Conservation (phyloP, 768 basidiomycete species). For the Boletus subcaerulescens region DNA sequence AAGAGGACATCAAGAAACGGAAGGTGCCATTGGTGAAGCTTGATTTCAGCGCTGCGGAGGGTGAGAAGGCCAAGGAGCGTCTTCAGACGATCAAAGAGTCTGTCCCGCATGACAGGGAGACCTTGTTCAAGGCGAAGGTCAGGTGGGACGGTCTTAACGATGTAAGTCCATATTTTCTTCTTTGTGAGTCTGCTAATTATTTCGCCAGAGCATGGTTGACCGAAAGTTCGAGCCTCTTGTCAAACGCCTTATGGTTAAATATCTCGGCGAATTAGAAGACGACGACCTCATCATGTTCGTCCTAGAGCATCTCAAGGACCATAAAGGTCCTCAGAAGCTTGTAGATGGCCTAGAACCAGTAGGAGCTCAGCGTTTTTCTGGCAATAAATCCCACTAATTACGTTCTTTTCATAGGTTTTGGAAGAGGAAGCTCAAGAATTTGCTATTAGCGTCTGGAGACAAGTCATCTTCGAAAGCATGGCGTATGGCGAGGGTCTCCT, state of each 20-base stretch:
- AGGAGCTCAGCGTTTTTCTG: slow-evolving; percentile 34
- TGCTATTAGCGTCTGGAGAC: slow-evolving; percentile 79
- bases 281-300: slow-evolving; percentile 94
- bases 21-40: slow-evolving; percentile 87
- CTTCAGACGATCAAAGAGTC: slow-evolving; percentile 72
- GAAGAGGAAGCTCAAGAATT: slow-evolving; percentile 89
- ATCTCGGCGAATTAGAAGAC: slow-evolving; percentile 89
- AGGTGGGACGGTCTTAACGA: slow-evolving; percentile 91
- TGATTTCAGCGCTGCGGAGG: slow-evolving; percentile 83
- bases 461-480: slow-evolving; percentile 93
- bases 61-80: slow-evolving; percentile 75
- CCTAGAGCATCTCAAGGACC: slow-evolving; percentile 88
- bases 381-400: slow-evolving; percentile 1
- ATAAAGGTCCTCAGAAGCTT: slow-evolving; percentile 79
- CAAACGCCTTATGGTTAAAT: slow-evolving; percentile 78
- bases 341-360: slow-evolving; percentile 91
- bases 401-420: slow-evolving; percentile 56
- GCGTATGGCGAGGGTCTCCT: slow-evolving; percentile 87
- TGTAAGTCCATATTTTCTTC: slow-evolving; percentile 44
- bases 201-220: slow-evolving; percentile 71
- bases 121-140: slow-evolving; percentile 79
- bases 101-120: slow-evolving; percentile 76
- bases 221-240: slow-evolving; percentile 84
- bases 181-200: slow-evolving; percentile 11
- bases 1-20: slow-evolving; percentile 73